Evolutionary conservation across 805 yeast genomes (phyloP).

Genomic region (Monosporozyma aquatica): DNA sequence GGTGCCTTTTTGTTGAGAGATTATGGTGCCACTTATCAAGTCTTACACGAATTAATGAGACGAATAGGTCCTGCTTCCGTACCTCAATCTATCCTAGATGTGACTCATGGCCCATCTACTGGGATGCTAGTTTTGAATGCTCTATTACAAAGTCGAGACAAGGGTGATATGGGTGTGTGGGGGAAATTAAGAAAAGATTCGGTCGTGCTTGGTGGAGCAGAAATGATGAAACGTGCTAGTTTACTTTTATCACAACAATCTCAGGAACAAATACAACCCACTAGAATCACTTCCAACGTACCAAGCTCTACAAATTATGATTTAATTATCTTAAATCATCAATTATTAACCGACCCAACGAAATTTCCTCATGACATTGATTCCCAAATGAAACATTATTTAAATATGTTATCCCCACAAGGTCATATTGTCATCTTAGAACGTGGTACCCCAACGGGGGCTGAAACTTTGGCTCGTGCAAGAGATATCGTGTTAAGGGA

Average conservation of each 20-base stretch:
- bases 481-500: constrained; percentile 81
- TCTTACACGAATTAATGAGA: constrained; percentile 53
- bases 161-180: not conserved
- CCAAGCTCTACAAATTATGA: constrained; percentile 56
- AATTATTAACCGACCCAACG: constrained; percentile 50
- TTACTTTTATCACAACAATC: not conserved
- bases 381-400: constrained; percentile 46
- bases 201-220: constrained; percentile 57
- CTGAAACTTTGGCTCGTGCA: constrained; percentile 82
- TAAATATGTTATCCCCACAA: constrained; percentile 58
- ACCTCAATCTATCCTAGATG: constrained; percentile 64
- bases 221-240: constrained; percentile 77
- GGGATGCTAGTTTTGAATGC: constrained; percentile 61
- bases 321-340: constrained; percentile 74
- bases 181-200: constrained; percentile 44
- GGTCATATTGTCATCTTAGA: constrained; percentile 78
- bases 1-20: constrained; percentile 75
- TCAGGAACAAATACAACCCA: not conserved
- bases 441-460: constrained; percentile 84
- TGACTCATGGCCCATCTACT: constrained; percentile 86
- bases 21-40: constrained; percentile 61
- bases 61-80: constrained; percentile 41
- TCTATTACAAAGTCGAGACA: too few relatives aligned
- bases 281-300: constrained; percentile 20
- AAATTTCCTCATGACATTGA: constrained; percentile 71